A percentile compares a stretch with the other conserved stretches of the same genome.
Evolutionary conservation across 805 yeast genomes (phyloP).

Genomic region (Gaillardinia entomophila): DNA sequence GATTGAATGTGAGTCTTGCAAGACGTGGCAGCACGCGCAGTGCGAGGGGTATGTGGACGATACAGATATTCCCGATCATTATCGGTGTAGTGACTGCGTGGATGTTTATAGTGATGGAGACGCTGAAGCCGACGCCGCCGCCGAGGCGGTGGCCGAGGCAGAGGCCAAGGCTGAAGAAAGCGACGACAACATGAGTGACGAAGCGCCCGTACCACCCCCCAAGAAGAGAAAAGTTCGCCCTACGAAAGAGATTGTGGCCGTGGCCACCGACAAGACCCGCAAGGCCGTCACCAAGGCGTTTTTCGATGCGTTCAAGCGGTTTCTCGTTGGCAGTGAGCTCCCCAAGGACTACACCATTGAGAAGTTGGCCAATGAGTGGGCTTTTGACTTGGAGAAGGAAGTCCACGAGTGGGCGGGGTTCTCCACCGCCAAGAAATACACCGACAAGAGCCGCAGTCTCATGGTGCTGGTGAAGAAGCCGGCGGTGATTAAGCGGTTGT

Average conservation of each 20-base stretch:
- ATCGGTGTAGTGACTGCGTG: slow-evolving; percentile 53
- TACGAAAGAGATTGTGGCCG: slow-evolving; percentile 7
- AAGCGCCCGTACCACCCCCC: neutral
- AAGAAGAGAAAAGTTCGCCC: slow-evolving; percentile 1
- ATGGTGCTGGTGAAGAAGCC: slow-evolving; percentile 59
- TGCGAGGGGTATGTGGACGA: slow-evolving; percentile 50
- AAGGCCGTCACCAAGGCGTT: slow-evolving; percentile 49
- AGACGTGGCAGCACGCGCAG: slow-evolving; percentile 66
- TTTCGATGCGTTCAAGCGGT: slow-evolving; percentile 35
- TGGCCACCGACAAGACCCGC: slow-evolving; percentile 32
- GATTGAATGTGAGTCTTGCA: slow-evolving; percentile 63
- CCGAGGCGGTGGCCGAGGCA: neutral
- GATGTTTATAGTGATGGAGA: neutral
- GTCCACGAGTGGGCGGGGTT: slow-evolving; percentile 31
- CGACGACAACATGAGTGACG: slow-evolving; percentile 4
- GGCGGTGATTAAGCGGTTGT: slow-evolving; percentile 51
- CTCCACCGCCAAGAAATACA: slow-evolving; percentile 40
- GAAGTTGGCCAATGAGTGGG: slow-evolving; percentile 38
- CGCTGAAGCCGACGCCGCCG: neutral
- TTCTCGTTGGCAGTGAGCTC: slow-evolving; percentile 27
- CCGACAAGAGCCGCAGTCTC: slow-evolving; percentile 63
- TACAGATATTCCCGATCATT: slow-evolving; percentile 39
- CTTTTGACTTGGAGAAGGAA: slow-evolving; percentile 47
- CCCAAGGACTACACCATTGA: slow-evolving; percentile 18
- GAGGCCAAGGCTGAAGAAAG: slow-evolving; percentile 5